Conservation (phyloP, 768 basidiomycete species). For the Leccinum disarticulatum region DNA sequence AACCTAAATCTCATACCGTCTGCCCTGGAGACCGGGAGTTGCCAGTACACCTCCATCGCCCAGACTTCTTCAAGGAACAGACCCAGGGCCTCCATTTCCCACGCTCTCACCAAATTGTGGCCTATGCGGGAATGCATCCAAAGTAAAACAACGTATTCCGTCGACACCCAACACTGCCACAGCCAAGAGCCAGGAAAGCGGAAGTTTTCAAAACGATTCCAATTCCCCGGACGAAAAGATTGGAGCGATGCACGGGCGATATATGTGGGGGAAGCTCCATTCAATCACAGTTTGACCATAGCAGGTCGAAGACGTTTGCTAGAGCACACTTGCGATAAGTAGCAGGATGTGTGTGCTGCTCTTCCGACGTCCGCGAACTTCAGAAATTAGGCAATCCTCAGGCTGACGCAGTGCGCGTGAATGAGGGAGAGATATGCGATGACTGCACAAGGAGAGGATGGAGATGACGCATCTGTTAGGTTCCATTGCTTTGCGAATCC, state of each 20-base stretch:
- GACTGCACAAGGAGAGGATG: background rate
- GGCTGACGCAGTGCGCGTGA: background rate
- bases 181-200: background rate
- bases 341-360: background rate
- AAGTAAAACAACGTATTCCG: background rate
- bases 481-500: background rate
- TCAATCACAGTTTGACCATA: background rate
- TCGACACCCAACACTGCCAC: background rate
- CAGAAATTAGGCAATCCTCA: background rate
- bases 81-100: background rate
- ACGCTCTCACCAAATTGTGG: too few species aligned
- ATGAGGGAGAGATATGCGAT: background rate
- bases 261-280: too few species aligned
- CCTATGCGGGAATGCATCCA: too few species aligned
- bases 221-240: background rate
- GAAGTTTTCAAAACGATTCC: background rate
- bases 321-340: background rate
- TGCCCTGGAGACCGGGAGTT: background rate
- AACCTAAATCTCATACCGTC: background rate
- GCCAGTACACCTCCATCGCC: background rate
- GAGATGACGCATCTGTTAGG: background rate
- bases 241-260: too few species aligned
- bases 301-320: background rate
- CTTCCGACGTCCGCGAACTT: background rate
- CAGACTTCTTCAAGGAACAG: background rate